phyloP scores from a whole-genome alignment of 768 basidiomycete genomes.

The Chalciporus sphaerocephalus region DNA sequence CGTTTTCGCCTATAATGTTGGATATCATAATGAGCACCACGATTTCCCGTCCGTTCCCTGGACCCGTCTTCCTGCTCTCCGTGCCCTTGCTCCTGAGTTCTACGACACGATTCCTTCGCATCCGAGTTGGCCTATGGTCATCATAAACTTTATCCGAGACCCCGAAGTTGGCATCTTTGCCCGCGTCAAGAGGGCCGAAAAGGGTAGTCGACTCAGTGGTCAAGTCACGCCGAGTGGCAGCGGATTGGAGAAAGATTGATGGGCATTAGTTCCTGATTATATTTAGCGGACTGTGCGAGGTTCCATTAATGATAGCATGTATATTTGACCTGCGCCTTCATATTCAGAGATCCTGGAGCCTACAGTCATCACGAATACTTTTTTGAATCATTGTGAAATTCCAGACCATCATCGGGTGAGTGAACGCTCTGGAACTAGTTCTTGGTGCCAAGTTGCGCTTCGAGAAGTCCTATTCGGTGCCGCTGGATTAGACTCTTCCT shows the following conservation, averaged over 20 bases:
- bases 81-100: slow-evolving; percentile 82
- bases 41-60: slow-evolving; percentile 96
- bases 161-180: slow-evolving; percentile 84
- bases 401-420: background rate
- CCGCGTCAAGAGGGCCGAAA: slow-evolving; percentile 70
- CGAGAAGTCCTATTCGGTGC: no score
- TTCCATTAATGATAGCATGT: slow-evolving; percentile 15
- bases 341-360: background rate
- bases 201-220: slow-evolving; percentile 25
- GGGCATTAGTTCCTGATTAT: background rate
- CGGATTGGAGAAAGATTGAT: slow-evolving; percentile 17
- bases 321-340: slow-evolving; percentile 7
- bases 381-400: background rate
- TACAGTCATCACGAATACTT: background rate
- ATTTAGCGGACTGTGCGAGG: slow-evolving; percentile 2
- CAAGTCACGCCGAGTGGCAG: slow-evolving; percentile 13
- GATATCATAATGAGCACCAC: slow-evolving; percentile 99
- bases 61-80: slow-evolving; percentile 85
- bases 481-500: no score
- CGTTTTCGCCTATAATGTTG: slow-evolving; percentile 90
- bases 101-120: slow-evolving; percentile 88
- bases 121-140: slow-evolving; percentile 92
- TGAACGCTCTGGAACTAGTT: no score
- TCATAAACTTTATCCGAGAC: slow-evolving; percentile 90
- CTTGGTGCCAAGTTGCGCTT: no score